Base-by-base conservation (phyloP, 176 grass and related monocot species). In the Chloris gayana region DNA sequence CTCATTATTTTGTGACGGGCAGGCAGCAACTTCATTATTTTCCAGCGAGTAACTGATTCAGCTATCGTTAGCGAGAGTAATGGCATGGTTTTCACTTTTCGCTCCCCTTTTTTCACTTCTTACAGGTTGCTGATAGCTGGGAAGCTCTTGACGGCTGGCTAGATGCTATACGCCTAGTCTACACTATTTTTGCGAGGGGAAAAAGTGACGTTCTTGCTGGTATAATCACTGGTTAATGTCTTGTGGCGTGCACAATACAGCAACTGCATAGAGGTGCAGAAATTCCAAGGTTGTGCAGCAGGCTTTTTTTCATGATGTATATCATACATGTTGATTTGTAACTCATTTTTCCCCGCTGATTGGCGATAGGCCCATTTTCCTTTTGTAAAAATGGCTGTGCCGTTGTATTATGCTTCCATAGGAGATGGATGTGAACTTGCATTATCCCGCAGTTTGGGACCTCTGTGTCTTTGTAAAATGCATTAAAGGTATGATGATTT, bases 111-210 rank as follows among this genome's bases (percentile, higher is more conserved):
- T 25, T 1, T 27, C 47, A 2, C 29, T 9, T 22, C 24, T 77
- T 57, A 25, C 59, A 99, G 96, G 93, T 99, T 83, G 96, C 96
- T 27, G 96, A 99, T 84, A 90, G 84, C 61, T 99, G 93, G 96
- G 96, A 99, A 37, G 88, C 83, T 46, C 76, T 95, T 79, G 93
- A 95, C 19, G 61, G 90, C 81, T 99, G 96, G 96, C 76, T 95
- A 46, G 96, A 99, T 56, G 93, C 96, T 50, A 90, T 99, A 60
- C 86, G 90, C 54, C 87, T 99, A 44, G 86, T 99, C 71, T 99
- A 95, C 85, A 99, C 96, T 62, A 95, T 95, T 61, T 95, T 89
- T 80, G 88, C 96, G 17, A 99, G 87, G 89, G 96, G 90, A 9
- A 95, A 93, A 58, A 90, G 84, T 45, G 96, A 95, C 71, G 88